phyloP scores from a whole-genome alignment of 176 grass and related monocot genomes.

The Thalia dealbata region DNA sequence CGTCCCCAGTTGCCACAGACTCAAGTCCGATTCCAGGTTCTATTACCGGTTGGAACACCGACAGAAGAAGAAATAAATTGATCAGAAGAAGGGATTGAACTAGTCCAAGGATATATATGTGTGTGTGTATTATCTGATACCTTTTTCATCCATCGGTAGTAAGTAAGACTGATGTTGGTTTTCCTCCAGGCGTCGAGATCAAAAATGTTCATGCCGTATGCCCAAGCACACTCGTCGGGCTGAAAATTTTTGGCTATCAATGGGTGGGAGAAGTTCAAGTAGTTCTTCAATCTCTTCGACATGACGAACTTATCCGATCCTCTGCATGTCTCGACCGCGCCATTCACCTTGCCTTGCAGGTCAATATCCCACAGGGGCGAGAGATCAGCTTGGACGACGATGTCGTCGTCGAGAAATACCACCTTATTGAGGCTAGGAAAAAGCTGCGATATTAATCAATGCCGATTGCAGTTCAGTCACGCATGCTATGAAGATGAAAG shows the following conservation, averaged over 20 bases:
- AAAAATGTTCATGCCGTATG: constrained; percentile 20
- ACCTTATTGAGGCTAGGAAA: constrained; percentile 13
- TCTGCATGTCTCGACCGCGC: constrained; percentile 18
- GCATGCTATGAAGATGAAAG: no score
- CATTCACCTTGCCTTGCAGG: constrained; percentile 16
- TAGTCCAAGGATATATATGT: no score
- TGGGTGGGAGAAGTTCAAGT: constrained; percentile 15
- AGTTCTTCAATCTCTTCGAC: constrained; percentile 20
- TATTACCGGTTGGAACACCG: neutral
- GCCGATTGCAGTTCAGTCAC: neutral
- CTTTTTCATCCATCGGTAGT: constrained; percentile 15
- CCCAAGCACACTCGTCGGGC: constrained; percentile 15
- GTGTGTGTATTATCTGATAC: no score
- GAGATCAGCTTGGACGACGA: constrained; percentile 17
- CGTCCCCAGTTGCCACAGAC: constrained; percentile 15
- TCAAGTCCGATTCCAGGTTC: constrained; percentile 20
- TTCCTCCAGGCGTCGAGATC: constrained; percentile 20
- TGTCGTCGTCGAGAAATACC: constrained; percentile 15
- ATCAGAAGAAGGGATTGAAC: neutral
- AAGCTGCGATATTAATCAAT: neutral
- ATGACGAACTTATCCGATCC: constrained; percentile 19
- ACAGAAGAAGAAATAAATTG: neutral
- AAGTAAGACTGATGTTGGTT: constrained; percentile 19
- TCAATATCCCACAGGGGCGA: constrained; percentile 16
- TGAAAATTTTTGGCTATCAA: constrained; percentile 1